Evolutionary conservation across 2,329 filamentous ascomycete genomes (phyloP).

Genomic region (Chrysoporthe deuterocubensis): DNA sequence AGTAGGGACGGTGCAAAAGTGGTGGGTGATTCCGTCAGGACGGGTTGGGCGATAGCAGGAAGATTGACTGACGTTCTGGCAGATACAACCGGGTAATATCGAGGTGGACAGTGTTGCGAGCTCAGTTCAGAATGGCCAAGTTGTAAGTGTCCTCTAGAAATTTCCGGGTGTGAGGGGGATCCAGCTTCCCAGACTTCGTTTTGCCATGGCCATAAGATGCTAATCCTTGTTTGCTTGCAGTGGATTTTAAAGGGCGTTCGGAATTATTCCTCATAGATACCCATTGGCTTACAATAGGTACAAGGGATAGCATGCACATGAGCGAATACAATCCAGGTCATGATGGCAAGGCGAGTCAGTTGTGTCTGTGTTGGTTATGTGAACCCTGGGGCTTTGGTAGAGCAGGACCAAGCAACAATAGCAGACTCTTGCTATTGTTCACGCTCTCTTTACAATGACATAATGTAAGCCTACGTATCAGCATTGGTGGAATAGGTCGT

Average conservation of each 20-base stretch:
- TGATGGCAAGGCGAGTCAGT: neutral
- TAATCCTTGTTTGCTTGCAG: conserved; percentile 34
- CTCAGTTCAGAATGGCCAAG: conserved; percentile 83
- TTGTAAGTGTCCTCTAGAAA: conserved; percentile 51
- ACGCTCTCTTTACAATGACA: neutral
- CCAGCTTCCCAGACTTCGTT: neutral
- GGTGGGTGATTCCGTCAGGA: conserved; percentile 49
- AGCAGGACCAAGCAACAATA: neutral
- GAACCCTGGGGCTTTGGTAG: neutral
- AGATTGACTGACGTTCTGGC: neutral
- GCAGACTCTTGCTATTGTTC: neutral
- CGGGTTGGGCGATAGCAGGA: conserved; percentile 8
- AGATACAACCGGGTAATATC: conserved; percentile 80
- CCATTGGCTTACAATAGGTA: neutral
- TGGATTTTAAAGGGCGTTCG: conserved; percentile 69
- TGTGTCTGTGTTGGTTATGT: neutral
- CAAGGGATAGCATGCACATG: neutral
- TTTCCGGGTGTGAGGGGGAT: no score
- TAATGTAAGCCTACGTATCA: neutral
- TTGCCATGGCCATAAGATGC: neutral
- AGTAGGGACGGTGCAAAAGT: conserved; percentile 67
- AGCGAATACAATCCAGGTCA: neutral
- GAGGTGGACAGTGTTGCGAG: conserved; percentile 76
- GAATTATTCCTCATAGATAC: conserved; percentile 43
- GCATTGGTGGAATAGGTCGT: neutral